Evolutionary conservation across 1,284 basidiomycete genomes (phyloP).

Genomic region (Anthracocystis panici-leucophaei): DNA sequence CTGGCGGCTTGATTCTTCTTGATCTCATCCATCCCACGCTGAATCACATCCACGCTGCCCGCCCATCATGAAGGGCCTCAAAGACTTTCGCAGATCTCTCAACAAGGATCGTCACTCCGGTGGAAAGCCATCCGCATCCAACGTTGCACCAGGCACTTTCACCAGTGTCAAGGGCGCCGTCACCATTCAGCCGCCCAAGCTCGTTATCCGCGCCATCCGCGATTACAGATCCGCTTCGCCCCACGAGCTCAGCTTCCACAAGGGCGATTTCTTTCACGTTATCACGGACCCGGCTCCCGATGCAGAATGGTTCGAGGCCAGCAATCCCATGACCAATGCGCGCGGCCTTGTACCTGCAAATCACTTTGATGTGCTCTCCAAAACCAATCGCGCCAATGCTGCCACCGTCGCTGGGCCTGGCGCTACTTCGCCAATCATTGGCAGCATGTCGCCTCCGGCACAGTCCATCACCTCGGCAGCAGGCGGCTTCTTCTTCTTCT

Average conservation of each 20-base stretch:
- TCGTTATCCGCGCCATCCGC: constrained; percentile 88
- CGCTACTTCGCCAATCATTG: constrained; percentile 39
- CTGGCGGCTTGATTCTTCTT: background rate
- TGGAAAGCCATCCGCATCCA: constrained; percentile 40
- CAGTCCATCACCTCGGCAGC: constrained; percentile 6
- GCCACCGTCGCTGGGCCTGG: constrained; percentile 36
- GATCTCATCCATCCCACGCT: background rate
- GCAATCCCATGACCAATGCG: constrained; percentile 85
- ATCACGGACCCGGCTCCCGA: constrained; percentile 76
- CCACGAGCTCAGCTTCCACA: constrained; percentile 88
- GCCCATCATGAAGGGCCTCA: constrained; percentile 63
- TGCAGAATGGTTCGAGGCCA: constrained; percentile 71
- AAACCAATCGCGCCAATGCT: constrained; percentile 44
- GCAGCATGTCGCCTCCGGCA: constrained; percentile 40
- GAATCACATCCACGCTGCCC: too few species aligned
- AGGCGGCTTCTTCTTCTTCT: constrained; percentile 9
- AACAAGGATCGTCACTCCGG: constrained; percentile 61
- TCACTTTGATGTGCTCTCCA: constrained; percentile 75
- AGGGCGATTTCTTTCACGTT: constrained; percentile 98
- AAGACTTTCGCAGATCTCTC: constrained; percentile 65
- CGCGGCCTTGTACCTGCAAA: constrained; percentile 92
- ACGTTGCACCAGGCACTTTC: constrained; percentile 30
- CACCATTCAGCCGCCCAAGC: constrained; percentile 80
- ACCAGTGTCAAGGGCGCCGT: constrained; percentile 56
- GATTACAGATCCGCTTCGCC: constrained; percentile 80